These are phyloP conservation scores for Puccinia coronata DNA, from an alignment of 1,284 basidiomycete genomes.

Conservation along the genomic window DNA sequence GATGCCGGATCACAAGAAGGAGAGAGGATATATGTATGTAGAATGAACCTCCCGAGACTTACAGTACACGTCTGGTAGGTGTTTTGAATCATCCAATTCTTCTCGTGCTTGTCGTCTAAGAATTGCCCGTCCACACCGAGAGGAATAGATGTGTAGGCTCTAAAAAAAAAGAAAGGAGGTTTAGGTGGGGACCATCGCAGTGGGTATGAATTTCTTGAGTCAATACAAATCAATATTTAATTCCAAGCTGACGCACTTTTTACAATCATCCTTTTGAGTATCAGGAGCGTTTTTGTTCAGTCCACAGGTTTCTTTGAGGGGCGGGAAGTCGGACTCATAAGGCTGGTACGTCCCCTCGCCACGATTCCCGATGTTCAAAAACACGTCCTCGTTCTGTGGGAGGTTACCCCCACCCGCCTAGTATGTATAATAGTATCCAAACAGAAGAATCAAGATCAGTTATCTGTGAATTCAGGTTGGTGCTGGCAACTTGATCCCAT, in stretches of 20 bases:
- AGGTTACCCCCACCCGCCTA: background rate
- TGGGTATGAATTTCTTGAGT: background rate
- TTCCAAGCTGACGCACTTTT: background rate
- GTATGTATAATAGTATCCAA: too few species aligned
- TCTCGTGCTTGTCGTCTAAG: background rate
- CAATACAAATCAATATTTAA: background rate
- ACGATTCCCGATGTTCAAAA: slow-evolving; percentile 14
- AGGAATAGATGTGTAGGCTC: slow-evolving; percentile 3
- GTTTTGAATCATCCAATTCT: background rate
- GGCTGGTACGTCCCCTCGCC: background rate
- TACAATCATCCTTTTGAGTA: background rate
- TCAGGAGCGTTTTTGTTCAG: background rate
- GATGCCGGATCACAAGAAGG: background rate
- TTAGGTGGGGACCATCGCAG: background rate
- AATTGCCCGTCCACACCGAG: background rate
- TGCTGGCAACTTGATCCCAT: too few species aligned
- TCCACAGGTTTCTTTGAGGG: slow-evolving; percentile 18
- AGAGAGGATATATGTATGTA: background rate
- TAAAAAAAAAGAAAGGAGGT: background rate
- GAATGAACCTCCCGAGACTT: background rate
- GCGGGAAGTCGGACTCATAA: slow-evolving; percentile 19
- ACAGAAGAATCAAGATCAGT: too few species aligned
- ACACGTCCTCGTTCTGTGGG: background rate
- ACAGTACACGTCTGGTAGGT: slow-evolving; percentile 4
- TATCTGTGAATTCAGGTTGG: too few species aligned